Conservation (phyloP, 148 eudicot genomes). For the Chenopodium quinoa region DNA sequence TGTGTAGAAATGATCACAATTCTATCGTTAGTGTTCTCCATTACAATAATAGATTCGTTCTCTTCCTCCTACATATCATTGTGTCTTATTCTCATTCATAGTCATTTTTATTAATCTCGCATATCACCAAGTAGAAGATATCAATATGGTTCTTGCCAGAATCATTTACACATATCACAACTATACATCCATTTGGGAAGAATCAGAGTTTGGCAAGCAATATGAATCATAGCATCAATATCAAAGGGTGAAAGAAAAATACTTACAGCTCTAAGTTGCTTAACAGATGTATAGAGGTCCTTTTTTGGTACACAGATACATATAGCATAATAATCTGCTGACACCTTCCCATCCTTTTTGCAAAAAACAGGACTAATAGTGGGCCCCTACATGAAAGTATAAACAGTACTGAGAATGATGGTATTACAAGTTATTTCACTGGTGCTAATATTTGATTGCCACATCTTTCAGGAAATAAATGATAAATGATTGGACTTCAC, state of each 20-base stretch:
- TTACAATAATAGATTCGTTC: neutral
- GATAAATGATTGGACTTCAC: neutral
- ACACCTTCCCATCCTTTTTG: constrained; percentile 58
- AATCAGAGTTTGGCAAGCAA: constrained; percentile 3
- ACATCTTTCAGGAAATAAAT: neutral
- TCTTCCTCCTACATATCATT: neutral
- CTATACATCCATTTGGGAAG: neutral
- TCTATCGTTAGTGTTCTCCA: neutral
- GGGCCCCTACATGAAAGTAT: constrained; percentile 65
- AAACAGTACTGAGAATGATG: constrained; percentile 15
- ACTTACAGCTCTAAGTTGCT: constrained; percentile 79
- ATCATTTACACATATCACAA: neutral
- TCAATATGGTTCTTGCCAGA: neutral
- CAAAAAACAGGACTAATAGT: constrained; percentile 81
- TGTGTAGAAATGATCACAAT: too few relatives aligned
- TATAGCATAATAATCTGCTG: constrained; percentile 71
- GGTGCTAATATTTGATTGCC: neutral
- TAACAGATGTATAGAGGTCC: constrained; percentile 75
- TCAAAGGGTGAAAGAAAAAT: constrained; percentile 3
- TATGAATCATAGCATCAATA: constrained; percentile 8
- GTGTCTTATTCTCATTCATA: neutral
- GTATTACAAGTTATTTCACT: neutral
- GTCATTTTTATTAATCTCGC: neutral
- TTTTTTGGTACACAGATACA: constrained; percentile 90
- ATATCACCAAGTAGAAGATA: neutral